A percentile compares a stretch with the other conserved stretches of the same genome.
Evolutionary conservation across 805 yeast genomes (phyloP).

Genomic region (Ogataea methanolica): DNA sequence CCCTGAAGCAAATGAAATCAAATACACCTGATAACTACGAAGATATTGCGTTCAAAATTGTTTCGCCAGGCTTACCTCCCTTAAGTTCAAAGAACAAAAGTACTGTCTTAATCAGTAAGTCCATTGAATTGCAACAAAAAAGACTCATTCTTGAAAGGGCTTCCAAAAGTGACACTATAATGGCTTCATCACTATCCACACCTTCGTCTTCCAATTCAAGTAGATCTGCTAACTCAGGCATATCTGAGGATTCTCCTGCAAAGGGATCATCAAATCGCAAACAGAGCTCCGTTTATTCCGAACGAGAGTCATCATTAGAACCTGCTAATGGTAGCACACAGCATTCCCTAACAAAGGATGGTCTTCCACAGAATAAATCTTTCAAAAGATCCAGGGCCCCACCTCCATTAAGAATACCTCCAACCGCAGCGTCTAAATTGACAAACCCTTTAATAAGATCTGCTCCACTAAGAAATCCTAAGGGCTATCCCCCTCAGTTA

Average conservation of each 20-base stretch:
- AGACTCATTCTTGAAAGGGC: constrained; percentile 14
- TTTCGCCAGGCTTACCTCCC: constrained; percentile 23
- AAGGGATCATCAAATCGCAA: background rate
- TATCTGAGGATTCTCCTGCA: too few relatives aligned
- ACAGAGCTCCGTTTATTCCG: background rate
- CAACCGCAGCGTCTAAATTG: background rate
- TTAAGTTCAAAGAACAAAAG: constrained; percentile 15
- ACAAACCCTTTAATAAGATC: constrained; percentile 8
- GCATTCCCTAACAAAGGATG: background rate
- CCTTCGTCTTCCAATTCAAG: background rate
- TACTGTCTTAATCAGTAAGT: constrained; percentile 15
- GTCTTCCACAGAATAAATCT: constrained; percentile 3
- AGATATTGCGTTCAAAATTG: constrained; percentile 12
- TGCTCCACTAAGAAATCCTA: constrained; percentile 10
- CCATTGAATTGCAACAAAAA: constrained; percentile 21
- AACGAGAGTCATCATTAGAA: background rate
- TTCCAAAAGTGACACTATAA: background rate
- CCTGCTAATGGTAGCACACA: background rate
- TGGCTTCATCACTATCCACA: background rate
- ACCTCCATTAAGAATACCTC: constrained; percentile 16
- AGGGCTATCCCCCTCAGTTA: background rate
- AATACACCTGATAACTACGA: background rate
- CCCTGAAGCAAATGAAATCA: constrained; percentile 2
- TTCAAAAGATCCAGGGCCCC: constrained; percentile 21
- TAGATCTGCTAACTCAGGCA: too few relatives aligned